These are phyloP conservation scores for Barnettozyma sp. DNA, from an alignment of 805 yeast species.

Conservation along the genomic window DNA sequence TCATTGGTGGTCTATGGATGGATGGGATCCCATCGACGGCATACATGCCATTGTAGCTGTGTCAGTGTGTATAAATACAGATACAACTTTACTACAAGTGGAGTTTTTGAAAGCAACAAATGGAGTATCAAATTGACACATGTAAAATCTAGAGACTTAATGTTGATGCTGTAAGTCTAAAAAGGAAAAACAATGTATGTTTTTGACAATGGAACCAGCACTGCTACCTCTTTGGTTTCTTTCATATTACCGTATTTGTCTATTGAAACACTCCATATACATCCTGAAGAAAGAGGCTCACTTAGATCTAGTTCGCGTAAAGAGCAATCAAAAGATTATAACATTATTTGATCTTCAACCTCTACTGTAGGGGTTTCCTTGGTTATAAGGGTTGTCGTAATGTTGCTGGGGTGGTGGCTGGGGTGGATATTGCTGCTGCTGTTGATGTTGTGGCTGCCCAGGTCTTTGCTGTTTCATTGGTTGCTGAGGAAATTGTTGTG, in stretches of 20 bases:
- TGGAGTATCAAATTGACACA: too few relatives aligned
- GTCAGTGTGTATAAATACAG: background rate
- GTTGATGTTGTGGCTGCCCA: constrained; percentile 1
- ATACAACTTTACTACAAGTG: background rate
- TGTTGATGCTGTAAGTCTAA: too few relatives aligned
- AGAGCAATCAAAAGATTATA: background rate
- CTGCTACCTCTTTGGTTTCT: too few relatives aligned
- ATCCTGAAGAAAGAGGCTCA: too few relatives aligned
- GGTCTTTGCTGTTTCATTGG: background rate
- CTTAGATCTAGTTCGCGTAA: too few relatives aligned
- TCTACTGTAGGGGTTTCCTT: constrained; percentile 5
- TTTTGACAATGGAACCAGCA: too few relatives aligned
- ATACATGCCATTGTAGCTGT: background rate
- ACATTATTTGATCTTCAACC: background rate
- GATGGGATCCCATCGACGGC: constrained; percentile 11
- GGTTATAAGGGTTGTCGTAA: constrained; percentile 10
- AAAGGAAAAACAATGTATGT: too few relatives aligned
- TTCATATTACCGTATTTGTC: too few relatives aligned
- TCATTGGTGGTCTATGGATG: constrained; percentile 24
- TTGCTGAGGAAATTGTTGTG: constrained; percentile 2
- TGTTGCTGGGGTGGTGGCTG: constrained; percentile 5
- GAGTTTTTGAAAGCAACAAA: too few relatives aligned
- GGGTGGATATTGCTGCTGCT: constrained; percentile 4
- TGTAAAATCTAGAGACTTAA: too few relatives aligned
- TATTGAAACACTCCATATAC: too few relatives aligned